Evolutionary conservation across 2,329 filamentous ascomycete genomes (phyloP).

Genomic region (Epichloe gansuensis): DNA sequence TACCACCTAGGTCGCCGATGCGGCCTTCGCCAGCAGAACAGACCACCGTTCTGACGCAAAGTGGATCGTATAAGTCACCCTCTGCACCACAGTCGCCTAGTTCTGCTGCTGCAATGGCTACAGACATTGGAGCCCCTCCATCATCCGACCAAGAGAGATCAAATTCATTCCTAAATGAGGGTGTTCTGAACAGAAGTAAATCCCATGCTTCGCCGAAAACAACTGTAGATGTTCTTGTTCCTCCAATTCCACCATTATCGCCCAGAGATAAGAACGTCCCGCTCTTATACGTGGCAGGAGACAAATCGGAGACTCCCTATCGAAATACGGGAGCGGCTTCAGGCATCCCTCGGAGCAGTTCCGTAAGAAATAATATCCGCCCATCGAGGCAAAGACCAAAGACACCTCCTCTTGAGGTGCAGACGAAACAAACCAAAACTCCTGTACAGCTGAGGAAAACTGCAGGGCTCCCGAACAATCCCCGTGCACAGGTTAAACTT

Average conservation of each 20-base stretch:
- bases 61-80: neutral
- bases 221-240: conserved; percentile 6
- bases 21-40: neutral
- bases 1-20: neutral
- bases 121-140: neutral
- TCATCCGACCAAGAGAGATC: neutral
- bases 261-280: neutral
- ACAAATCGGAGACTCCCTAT: neutral
- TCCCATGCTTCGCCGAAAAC: neutral
- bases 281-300: neutral
- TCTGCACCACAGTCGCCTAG: neutral
- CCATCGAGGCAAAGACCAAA: conserved; percentile 18
- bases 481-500: conserved; percentile 25
- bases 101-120: neutral
- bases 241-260: conserved; percentile 4
- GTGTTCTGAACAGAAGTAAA: neutral
- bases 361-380: conserved; percentile 18
- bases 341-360: conserved; percentile 19
- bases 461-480: conserved; percentile 35
- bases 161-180: neutral
- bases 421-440: conserved; percentile 16
- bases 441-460: conserved; percentile 31
- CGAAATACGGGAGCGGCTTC: conserved; percentile 7
- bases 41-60: neutral
- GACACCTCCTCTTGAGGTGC: conserved; percentile 10